These are phyloP conservation scores for Fallopia convolvulus DNA, from an alignment of 148 eudicot species.

Conservation along the genomic window DNA sequence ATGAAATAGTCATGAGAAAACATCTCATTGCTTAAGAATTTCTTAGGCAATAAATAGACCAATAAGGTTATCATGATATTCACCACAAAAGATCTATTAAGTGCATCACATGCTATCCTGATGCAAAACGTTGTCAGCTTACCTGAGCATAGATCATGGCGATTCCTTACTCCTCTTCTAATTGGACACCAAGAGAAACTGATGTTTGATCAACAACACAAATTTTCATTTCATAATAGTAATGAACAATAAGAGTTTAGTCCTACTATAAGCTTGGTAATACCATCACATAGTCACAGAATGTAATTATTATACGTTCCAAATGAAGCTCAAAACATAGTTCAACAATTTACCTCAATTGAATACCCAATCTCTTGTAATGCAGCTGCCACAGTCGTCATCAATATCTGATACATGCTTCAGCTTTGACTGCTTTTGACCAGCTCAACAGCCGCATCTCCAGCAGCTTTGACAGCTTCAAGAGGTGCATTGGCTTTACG, in stretches of 20 bases:
- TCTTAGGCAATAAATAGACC: too few species aligned
- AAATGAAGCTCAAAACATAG: not conserved
- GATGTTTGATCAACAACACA: too few species aligned
- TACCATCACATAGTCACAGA: not conserved
- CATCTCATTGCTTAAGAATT: too few species aligned
- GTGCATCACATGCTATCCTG: too few species aligned
- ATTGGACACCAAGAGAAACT: too few species aligned
- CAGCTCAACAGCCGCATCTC: constrained; percentile 94
- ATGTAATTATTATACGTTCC: not conserved
- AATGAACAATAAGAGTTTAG: not conserved
- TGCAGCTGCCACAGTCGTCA: constrained; percentile 70
- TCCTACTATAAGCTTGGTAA: not conserved
- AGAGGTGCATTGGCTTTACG: constrained; percentile 73
- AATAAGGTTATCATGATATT: too few species aligned
- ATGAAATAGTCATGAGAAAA: too few species aligned
- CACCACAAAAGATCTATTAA: too few species aligned
- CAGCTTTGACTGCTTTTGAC: too few species aligned
- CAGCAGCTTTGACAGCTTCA: constrained; percentile 84
- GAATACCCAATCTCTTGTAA: constrained; percentile 74
- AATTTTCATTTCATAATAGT: not conserved
- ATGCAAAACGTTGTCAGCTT: too few species aligned
- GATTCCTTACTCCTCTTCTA: too few species aligned
- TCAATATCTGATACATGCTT: constrained; percentile 72
- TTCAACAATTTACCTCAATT: constrained; percentile 50
- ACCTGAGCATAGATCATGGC: too few species aligned